Conservation (phyloP, 2,329 filamentous ascomycete species). For the Cercospora brassicicola region DNA sequence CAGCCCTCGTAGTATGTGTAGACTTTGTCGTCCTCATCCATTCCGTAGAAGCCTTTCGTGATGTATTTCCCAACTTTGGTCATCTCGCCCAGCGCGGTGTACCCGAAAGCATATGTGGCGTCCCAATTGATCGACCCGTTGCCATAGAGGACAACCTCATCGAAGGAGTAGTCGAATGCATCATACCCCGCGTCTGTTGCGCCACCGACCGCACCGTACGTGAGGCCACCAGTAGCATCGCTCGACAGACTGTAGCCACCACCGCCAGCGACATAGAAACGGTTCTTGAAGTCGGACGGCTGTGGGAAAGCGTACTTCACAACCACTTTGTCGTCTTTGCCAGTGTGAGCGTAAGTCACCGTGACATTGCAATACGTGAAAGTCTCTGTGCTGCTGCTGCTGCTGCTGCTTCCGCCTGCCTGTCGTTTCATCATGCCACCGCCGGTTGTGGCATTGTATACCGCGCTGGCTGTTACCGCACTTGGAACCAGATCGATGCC, state of each 20-base stretch:
- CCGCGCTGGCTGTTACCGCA: conserved; percentile 42
- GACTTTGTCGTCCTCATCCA: conserved; percentile 26
- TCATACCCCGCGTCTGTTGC: conserved; percentile 55
- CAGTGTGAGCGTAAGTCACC: conserved; percentile 21
- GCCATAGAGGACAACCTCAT: conserved; percentile 31
- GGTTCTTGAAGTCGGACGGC: conserved; percentile 48
- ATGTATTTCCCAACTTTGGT: conserved; percentile 49
- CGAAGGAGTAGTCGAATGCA: conserved; percentile 45
- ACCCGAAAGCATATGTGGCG: conserved; percentile 51
- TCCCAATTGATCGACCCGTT: conserved; percentile 56
- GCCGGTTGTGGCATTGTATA: conserved; percentile 39
- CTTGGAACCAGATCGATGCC: conserved; percentile 44
- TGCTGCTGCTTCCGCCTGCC: conserved; percentile 44
- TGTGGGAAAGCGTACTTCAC: conserved; percentile 39
- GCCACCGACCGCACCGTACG: conserved; percentile 51
- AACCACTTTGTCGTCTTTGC: conserved; percentile 34
- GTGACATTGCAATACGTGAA: conserved; percentile 26
- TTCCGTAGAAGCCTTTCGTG: conserved; percentile 42
- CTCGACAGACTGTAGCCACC: conserved; percentile 44
- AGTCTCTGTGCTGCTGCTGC: conserved; percentile 36
- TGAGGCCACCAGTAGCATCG: conserved; percentile 42
- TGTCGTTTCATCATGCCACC: conserved; percentile 36
- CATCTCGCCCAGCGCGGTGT: conserved; percentile 55
- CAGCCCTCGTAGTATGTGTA: conserved; percentile 53
- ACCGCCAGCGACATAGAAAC: conserved; percentile 51